A percentile compares a stretch with the other conserved stretches of the same genome.
These are phyloP conservation scores for Xanthoconium stramineum DNA, from an alignment of 768 basidiomycete species.

Conservation along the genomic window DNA sequence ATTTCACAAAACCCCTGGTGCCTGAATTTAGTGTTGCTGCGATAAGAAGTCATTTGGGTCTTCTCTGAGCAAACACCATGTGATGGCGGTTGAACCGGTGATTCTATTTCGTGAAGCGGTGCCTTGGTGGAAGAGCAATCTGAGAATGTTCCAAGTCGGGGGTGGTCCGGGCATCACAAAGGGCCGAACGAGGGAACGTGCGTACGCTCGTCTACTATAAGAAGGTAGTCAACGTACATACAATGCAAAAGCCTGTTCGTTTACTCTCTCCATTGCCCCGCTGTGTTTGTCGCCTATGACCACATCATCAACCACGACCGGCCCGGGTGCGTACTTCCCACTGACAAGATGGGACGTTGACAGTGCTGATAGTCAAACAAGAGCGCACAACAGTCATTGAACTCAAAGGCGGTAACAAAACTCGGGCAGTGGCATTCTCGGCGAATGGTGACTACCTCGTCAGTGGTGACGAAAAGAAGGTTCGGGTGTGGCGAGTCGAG, in stretches of 20 bases:
- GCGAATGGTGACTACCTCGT: background rate
- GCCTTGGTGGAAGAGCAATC: background rate
- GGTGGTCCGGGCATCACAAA: too few species aligned
- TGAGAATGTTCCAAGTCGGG: background rate
- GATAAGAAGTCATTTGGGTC: background rate
- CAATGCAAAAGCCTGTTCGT: background rate
- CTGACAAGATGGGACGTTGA: background rate
- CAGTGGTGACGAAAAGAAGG: background rate
- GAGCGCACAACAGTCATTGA: background rate
- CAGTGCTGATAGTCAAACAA: background rate
- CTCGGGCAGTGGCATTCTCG: background rate
- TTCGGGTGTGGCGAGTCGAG: background rate
- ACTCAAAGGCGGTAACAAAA: background rate
- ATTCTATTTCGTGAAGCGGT: background rate
- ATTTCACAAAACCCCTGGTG: background rate
- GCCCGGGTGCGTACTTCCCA: background rate
- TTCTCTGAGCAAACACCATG: too few species aligned
- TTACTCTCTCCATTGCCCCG: background rate
- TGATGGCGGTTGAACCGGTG: too few species aligned
- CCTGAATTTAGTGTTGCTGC: background rate
- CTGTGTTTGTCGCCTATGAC: background rate
- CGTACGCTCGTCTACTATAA: background rate
- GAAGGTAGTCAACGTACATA: background rate
- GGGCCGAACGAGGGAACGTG: background rate
- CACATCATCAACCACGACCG: background rate